These are phyloP conservation scores for Vicia villosa DNA, from an alignment of 306 rosid genomes.

Conservation along the genomic window DNA sequence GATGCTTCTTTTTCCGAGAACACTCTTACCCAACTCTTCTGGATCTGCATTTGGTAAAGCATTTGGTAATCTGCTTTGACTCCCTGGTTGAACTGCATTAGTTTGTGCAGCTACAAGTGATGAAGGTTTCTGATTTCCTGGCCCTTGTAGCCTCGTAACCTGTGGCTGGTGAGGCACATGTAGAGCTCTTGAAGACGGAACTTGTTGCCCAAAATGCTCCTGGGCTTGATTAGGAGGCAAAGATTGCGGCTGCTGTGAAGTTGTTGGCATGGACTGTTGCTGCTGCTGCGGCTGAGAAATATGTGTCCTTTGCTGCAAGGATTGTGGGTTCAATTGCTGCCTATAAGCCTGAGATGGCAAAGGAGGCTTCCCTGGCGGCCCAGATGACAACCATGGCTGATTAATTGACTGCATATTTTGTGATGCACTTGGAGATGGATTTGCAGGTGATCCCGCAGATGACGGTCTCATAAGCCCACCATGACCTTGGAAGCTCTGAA, in stretches of 20 bases:
- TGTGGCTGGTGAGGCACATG: constrained; percentile 77
- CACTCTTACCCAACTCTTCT: constrained; percentile 72
- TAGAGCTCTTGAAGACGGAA: constrained; percentile 57
- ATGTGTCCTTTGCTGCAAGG: constrained; percentile 79
- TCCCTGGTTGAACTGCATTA: constrained; percentile 48
- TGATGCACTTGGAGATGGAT: constrained; percentile 62
- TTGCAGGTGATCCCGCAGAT: constrained; percentile 63
- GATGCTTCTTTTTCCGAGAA: constrained; percentile 93
- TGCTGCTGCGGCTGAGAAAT: constrained; percentile 58
- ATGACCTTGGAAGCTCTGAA: constrained; percentile 85
- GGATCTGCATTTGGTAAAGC: constrained; percentile 45
- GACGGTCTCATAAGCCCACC: constrained; percentile 67
- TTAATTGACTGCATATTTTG: constrained; percentile 66
- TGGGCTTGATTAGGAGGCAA: constrained; percentile 62
- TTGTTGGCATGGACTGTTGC: constrained; percentile 36
- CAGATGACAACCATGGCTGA: constrained; percentile 94
- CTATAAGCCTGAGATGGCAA: constrained; percentile 73
- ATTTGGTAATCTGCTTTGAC: constrained; percentile 53
- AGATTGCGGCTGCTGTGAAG: constrained; percentile 58
- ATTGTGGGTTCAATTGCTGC: constrained; percentile 66
- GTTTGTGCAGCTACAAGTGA: constrained; percentile 59
- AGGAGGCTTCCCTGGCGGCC: constrained; percentile 90
- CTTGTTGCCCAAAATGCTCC: constrained; percentile 69
- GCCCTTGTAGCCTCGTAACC: constrained; percentile 57
- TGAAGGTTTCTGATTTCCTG: constrained; percentile 65